Evolutionary conservation across 345 rosid genomes (phyloP), one percentile per base, ranked within the genome.

Genomic region (Acer yangbiense): DNA sequence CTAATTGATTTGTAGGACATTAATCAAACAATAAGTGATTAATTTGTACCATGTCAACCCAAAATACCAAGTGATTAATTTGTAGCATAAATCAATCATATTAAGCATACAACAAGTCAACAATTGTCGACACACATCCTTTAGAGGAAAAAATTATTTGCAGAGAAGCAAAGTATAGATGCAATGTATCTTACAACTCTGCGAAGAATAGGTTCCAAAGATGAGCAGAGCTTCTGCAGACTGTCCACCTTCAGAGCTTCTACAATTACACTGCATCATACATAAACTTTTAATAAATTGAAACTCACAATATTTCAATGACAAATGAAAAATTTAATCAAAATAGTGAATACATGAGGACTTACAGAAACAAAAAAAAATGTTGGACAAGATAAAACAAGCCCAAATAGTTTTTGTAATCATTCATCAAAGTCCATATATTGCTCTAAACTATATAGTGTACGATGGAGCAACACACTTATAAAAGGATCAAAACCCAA

Each of bases 181-280:
- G 69, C 27, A 60, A 52, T 29, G 78, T 76, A 71, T 44, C 94
- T 90, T 96, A 96, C 99, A 79, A 96, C 99, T 87, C 97, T 87
- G 65, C 99, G 99, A 71, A 96, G 98, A 71, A 96, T 86, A 44
- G 99, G 99, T 80, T 96, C 99, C 87, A 96, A 77, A 72, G 99
- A 96, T 9, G 99, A 96, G 87, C 97, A 96, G 74, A 96, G 89
- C 92, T 89, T 96, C 89, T 96, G 99, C 79, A 96, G 82, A 84
- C 98, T 94, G 77, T 94, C 98, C 79, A 94, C 89, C 90, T 94
- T 96, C 73, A 96, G 87, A 85, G 99, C 99, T 85, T 96, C 99
- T 6, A 96, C 98, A 75, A 96, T 92, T 39, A 94, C 98, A 71
- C 99, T 96, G 85, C 89, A 82, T 18, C 17, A 75, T 10, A 69